Base-by-base conservation (phyloP, 2,329 filamentous ascomycete species). In the Dothistroma pini region DNA sequence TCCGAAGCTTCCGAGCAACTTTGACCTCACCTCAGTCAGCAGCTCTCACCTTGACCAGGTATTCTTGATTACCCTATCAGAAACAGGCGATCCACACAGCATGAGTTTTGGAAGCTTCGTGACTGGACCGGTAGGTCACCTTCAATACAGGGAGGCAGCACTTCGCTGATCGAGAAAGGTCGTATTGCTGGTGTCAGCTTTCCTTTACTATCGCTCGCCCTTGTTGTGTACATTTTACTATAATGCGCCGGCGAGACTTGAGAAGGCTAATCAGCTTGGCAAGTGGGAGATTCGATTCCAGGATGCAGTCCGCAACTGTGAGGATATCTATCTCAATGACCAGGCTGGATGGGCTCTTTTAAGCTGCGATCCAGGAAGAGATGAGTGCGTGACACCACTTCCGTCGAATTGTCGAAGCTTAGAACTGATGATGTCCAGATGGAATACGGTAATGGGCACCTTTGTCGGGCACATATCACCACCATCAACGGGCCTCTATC, bases 391-490 rank as follows among this genome's bases (percentile, higher is more conserved):
- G n/a, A 29, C 25, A 2, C 25, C 25, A 29, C 6, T 29, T 29
- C 6, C 41, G 5, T 9, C 4, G 41, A n/a, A 44, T 44, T 29
- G 25, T 29, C 25, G 25, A 29, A 3, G 25, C 25, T 44, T 19
- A n/a, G 4, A n/a, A 4, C n/a, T 44, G 16, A 44, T 9, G 41
- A 19, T 19, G 2, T 19, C 4, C 14, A 44, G 41, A 5, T 80
- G 77, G 77, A 79, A 80, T 56, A 78, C 77, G 0, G 77, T 80
- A 11, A 78, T 79, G 77, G 69, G 75, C 31, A 67, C 69, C 2
- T 76, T 76, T 58, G 57, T 66, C 9, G 69, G 61, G 59, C 57
- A 47, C 22, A 49, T n/a, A 31, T 62, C 54, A 16, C 63, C 48
- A 61, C 47, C 62, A 35, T 63, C 69, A 14, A 75, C 75, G 5